Conservation (phyloP, 208 protist genomes). For the Sergeia podlipaevii region DNA sequence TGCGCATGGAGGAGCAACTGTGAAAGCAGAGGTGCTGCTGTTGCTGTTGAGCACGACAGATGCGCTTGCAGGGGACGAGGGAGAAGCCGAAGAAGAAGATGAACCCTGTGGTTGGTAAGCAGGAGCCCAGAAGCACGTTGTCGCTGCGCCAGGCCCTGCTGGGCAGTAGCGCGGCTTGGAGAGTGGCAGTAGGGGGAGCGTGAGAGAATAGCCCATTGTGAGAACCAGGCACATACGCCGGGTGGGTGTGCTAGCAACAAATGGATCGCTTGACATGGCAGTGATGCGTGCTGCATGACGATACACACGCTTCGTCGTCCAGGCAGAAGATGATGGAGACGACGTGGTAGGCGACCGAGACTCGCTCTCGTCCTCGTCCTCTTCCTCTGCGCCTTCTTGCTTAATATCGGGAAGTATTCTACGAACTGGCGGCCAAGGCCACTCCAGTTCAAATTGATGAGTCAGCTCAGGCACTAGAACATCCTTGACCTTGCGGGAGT, state of each 20-base stretch:
- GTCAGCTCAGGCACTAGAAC: slow-evolving; percentile 31
- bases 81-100: background rate
- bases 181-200: slow-evolving; percentile 10
- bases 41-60: no score
- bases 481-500: slow-evolving; percentile 21
- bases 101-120: background rate
- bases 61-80: no score
- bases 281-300: slow-evolving; percentile 19
- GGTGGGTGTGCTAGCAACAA: slow-evolving; percentile 2
- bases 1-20: slow-evolving; percentile 20
- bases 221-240: slow-evolving; percentile 40
- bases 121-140: slow-evolving; percentile 18
- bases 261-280: slow-evolving; percentile 25
- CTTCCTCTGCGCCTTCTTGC: background rate
- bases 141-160: slow-evolving; percentile 1
- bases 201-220: slow-evolving; percentile 18
- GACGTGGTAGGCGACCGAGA: no score
- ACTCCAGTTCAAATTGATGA: slow-evolving; percentile 40
- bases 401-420: background rate
- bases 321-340: no score
- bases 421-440: slow-evolving; percentile 52
- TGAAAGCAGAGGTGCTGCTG: background rate
- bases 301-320: slow-evolving; percentile 1
- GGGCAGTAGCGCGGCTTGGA: slow-evolving; percentile 1
- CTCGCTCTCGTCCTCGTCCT: background rate